These are phyloP conservation scores for Podospora australis DNA, from an alignment of 495 filamentous ascomycete genomes.

Conservation along the genomic window DNA sequence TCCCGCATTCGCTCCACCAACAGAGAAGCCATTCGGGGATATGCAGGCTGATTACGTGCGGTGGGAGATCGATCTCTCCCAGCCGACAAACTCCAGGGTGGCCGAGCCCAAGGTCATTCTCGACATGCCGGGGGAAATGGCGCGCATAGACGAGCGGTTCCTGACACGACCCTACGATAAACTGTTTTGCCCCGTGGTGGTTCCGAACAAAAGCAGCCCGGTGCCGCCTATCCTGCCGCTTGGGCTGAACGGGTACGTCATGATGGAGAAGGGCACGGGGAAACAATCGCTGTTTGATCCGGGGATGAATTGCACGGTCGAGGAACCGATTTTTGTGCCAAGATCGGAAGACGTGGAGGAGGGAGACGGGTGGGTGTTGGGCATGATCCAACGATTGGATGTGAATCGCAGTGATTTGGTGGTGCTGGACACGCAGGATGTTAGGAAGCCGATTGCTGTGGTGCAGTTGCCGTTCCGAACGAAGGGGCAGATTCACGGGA, in stretches of 20 bases:
- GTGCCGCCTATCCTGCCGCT: not conserved
- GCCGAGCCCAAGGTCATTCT: slow-evolving; percentile 2
- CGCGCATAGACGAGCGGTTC: slow-evolving; percentile 6
- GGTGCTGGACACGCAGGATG: slow-evolving; percentile 4
- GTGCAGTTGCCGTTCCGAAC: not conserved
- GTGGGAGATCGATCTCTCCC: slow-evolving; percentile 1
- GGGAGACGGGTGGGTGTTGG: slow-evolving; percentile 6
- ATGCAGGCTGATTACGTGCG: slow-evolving; percentile 3
- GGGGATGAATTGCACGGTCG: not conserved
- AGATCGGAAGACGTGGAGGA: not conserved
- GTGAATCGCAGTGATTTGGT: slow-evolving; percentile 6
- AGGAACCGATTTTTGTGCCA: not conserved
- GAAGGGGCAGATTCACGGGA: not conserved
- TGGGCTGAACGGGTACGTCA: not conserved
- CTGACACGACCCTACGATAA: not conserved
- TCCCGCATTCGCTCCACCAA: not conserved
- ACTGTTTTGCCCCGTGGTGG: not conserved
- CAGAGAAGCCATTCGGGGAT: not conserved
- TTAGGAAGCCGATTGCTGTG: slow-evolving; percentile 1
- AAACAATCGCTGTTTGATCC: not conserved
- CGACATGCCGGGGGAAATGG: slow-evolving; percentile 5
- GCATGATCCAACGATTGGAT: slow-evolving; percentile 1
- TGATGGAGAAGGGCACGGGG: not conserved
- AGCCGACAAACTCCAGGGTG: not conserved
- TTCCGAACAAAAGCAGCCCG: not conserved